Conservation (phyloP, 192 early-diverging fungal species). For the Linnemannia elongata region DNA sequence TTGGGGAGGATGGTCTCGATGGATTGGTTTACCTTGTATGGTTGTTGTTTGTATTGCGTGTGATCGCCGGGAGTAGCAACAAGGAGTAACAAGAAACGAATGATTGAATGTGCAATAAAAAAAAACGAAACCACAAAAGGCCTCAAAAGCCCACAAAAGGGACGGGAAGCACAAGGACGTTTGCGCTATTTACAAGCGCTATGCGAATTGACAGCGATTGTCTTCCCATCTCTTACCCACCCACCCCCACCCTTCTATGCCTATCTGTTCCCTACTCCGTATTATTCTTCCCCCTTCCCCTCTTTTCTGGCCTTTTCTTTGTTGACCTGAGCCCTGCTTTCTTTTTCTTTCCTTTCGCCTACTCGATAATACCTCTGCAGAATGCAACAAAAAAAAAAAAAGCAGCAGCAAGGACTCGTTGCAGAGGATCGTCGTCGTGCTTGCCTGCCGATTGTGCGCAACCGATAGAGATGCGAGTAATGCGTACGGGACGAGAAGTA, state of each 20-base stretch:
- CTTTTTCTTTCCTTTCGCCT: not conserved
- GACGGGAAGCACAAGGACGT: not conserved
- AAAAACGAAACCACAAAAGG: not conserved
- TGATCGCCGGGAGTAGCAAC: too few relatives aligned
- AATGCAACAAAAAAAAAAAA: not conserved
- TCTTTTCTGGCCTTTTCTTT: not conserved
- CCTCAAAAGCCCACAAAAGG: too few relatives aligned
- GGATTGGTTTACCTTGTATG: too few relatives aligned
- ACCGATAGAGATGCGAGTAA: not conserved
- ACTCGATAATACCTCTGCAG: not conserved
- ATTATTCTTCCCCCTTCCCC: not conserved
- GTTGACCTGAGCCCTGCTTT: not conserved
- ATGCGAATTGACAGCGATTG: not conserved
- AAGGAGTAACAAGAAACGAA: too few relatives aligned
- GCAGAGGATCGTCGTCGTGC: constrained; percentile 1
- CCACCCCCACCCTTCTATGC: not conserved
- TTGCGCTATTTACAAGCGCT: not conserved
- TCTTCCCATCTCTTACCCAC: not conserved
- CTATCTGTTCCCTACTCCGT: not conserved
- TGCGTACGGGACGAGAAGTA: not conserved
- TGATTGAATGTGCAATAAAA: not conserved
- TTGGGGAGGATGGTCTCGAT: too few relatives aligned
- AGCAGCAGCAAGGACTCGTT: not conserved
- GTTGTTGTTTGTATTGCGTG: too few relatives aligned
- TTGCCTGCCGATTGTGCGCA: not conserved